A percentile compares a stretch with the other conserved stretches of the same genome.
Evolutionary conservation across 2,329 filamentous ascomycete species (phyloP).

Genomic region (Calonectria pteridis): DNA sequence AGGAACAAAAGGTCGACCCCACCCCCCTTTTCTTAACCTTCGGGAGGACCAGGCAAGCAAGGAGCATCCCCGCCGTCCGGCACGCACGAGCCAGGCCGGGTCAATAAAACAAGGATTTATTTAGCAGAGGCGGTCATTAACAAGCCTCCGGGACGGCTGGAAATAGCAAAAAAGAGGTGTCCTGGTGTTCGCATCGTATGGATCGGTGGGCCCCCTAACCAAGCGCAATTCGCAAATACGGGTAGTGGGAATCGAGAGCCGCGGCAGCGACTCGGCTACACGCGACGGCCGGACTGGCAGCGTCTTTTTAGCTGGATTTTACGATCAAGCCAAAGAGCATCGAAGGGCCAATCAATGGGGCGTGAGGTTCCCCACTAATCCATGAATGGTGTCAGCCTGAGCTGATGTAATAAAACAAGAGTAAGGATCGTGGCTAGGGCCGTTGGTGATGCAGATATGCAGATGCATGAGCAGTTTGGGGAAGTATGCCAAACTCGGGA

Average conservation of each 20-base stretch:
- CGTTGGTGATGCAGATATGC: neutral
- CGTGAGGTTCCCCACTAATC: neutral
- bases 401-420: neutral
- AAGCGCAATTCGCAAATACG: conserved; percentile 19
- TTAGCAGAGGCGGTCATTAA: neutral
- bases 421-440: neutral
- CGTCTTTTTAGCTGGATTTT: neutral
- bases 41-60: conserved; percentile 4
- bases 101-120: neutral
- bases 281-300: neutral
- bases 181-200: neutral
- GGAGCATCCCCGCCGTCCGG: neutral
- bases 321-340: neutral
- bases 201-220: neutral
- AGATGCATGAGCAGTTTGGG: neutral
- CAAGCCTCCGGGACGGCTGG: conserved; percentile 5
- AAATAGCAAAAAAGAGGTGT: neutral
- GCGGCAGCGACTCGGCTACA: neutral
- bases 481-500: neutral
- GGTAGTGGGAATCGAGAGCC: neutral
- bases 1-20: neutral
- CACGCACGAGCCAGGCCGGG: conserved; percentile 16
- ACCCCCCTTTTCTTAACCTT: neutral
- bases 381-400: neutral
- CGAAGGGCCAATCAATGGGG: neutral